Conservation (phyloP, 768 basidiomycete species). For the Daedaleopsis sinensis region DNA sequence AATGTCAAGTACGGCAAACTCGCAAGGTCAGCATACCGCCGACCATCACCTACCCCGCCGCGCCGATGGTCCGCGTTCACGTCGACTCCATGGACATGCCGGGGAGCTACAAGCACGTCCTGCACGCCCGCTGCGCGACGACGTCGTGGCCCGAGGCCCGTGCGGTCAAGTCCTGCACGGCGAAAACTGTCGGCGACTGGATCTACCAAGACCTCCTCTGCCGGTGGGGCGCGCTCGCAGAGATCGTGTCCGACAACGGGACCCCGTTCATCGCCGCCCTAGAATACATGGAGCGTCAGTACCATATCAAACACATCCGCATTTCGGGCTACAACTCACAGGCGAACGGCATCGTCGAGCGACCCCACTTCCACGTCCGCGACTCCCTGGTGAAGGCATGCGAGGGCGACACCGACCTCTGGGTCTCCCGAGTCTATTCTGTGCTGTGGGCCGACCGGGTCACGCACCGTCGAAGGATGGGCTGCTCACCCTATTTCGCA, state of each 20-base stretch:
- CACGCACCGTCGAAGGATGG: constrained; percentile 28
- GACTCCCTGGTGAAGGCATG: constrained; percentile 39
- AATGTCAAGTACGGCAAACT: constrained; percentile 37
- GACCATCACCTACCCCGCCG: constrained; percentile 19
- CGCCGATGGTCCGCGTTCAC: constrained; percentile 39
- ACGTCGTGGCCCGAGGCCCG: constrained; percentile 37
- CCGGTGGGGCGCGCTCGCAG: constrained; percentile 40
- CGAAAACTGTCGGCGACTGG: constrained; percentile 29
- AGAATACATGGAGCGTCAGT: constrained; percentile 27
- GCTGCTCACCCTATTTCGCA: constrained; percentile 31
- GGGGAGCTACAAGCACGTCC: constrained; percentile 35
- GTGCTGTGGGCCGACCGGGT: constrained; percentile 40
- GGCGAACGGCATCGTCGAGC: constrained; percentile 42
- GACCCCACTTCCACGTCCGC: constrained; percentile 32
- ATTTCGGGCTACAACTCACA: constrained; percentile 8
- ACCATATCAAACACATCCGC: constrained; percentile 40
- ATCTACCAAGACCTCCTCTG: constrained; percentile 42
- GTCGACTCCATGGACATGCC: constrained; percentile 48
- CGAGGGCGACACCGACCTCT: constrained; percentile 35
- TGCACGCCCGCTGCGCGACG: constrained; percentile 41
- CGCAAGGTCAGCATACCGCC: constrained; percentile 28
- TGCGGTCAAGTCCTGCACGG: constrained; percentile 32
- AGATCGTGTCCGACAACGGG: constrained; percentile 49
- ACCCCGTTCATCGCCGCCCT: constrained; percentile 31
- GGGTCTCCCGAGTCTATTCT: constrained; percentile 29